Percentiles rank a stretch among this genome's conserved stretches.
phyloP scores from a whole-genome alignment of 2,329 filamentous ascomycete species.

The Talaromyces piceae region DNA sequence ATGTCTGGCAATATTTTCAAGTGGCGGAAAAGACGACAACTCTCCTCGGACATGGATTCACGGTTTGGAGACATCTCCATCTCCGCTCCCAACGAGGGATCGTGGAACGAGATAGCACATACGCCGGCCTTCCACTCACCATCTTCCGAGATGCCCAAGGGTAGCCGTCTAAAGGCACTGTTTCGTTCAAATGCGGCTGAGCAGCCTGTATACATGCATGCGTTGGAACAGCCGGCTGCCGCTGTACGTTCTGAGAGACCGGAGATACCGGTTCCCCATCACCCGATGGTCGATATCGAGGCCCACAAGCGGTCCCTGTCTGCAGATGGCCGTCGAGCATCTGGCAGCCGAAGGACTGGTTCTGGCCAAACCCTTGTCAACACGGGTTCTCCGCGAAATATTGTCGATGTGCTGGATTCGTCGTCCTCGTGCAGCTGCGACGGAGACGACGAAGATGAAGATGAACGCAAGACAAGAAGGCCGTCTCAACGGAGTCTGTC shows the following conservation, averaged over 20 bases:
- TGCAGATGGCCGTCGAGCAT: background rate
- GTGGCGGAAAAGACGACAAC: conserved; percentile 26
- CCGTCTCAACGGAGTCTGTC: background rate
- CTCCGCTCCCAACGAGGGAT: conserved; percentile 33
- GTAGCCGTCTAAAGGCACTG: conserved; percentile 10
- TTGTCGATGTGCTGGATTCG: background rate
- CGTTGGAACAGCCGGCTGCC: background rate
- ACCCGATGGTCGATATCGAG: conserved; percentile 10
- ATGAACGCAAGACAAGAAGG: background rate
- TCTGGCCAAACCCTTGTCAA: background rate
- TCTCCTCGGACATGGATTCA: conserved; percentile 30
- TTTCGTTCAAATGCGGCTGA: conserved; percentile 4
- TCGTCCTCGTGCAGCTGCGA: background rate
- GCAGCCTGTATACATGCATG: background rate
- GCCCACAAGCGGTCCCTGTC: conserved; percentile 7
- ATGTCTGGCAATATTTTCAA: conserved; percentile 20
- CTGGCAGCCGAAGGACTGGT: background rate
- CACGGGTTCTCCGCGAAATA: background rate
- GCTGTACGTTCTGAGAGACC: background rate
- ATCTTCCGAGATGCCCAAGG: conserved; percentile 10
- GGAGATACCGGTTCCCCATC: conserved; percentile 2
- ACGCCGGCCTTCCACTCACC: conserved; percentile 11
- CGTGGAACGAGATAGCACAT: conserved; percentile 30
- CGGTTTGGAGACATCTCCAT: conserved; percentile 36
- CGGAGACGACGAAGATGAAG: conserved; percentile 6